A percentile compares a stretch with the other conserved stretches of the same genome.
These are phyloP conservation scores for Asterella californica DNA, from an alignment of 225 moss, liverwort and hornwort species.

Conservation along the genomic window DNA sequence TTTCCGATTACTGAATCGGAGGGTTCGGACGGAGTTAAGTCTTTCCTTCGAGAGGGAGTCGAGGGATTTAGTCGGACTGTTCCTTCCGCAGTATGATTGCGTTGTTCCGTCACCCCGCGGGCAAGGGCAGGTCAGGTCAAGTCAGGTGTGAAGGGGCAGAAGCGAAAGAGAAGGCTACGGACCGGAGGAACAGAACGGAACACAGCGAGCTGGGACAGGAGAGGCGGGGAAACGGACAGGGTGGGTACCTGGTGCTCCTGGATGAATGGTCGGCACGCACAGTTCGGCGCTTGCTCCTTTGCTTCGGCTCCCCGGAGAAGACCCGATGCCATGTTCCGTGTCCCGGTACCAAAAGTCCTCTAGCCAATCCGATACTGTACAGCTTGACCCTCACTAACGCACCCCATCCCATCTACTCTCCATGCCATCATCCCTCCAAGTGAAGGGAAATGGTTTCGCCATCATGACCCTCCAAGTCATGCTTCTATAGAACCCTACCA, in stretches of 20 bases:
- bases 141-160: not conserved
- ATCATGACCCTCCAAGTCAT: no score
- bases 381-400: not conserved
- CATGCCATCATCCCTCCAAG: not conserved
- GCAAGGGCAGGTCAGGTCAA: no score
- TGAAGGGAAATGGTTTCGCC: no score
- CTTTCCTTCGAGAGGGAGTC: not conserved
- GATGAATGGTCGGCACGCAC: constrained; percentile 5
- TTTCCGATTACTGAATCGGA: not conserved
- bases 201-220: not conserved
- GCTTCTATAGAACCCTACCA: no score
- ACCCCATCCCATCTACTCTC: not conserved
- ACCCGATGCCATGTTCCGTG: not conserved
- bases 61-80: not conserved
- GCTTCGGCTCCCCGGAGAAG: not conserved
- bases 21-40: not conserved
- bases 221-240: not conserved
- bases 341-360: not conserved
- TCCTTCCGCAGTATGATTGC: not conserved
- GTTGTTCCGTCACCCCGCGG: not conserved
- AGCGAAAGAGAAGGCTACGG: not conserved
- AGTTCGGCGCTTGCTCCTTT: constrained; percentile 7
- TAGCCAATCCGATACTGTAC: constrained; percentile 3
- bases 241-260: not conserved
- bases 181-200: not conserved